phyloP scores from a whole-genome alignment of 345 rosid species.

The Salix arbutifolia region DNA sequence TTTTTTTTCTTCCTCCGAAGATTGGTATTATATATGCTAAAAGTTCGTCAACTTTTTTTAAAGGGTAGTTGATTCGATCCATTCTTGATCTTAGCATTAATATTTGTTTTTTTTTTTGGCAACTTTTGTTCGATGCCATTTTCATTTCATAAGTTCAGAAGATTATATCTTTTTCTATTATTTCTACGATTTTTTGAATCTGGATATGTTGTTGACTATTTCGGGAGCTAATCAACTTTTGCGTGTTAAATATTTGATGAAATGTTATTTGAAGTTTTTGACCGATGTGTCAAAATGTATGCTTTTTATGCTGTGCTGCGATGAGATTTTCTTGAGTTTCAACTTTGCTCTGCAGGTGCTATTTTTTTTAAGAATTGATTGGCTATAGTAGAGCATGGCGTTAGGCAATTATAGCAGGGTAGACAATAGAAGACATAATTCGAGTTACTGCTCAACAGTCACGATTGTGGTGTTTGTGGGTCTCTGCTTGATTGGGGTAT shows the following conservation, averaged over 20 bases:
- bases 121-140: not conserved
- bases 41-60: not conserved
- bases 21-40: not conserved
- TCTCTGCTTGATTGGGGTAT: conserved; percentile 82
- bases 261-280: not conserved
- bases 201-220: not conserved
- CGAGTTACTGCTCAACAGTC: conserved; percentile 79
- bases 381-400: conserved; percentile 51
- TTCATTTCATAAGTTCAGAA: not conserved
- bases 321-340: not conserved
- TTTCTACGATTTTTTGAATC: not conserved
- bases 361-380: not conserved
- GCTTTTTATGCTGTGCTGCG: not conserved
- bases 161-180: not conserved
- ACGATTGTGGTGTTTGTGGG: conserved; percentile 78
- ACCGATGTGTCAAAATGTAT: not conserved
- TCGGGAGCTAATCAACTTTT: not conserved
- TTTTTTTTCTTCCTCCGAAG: not conserved
- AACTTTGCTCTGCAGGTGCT: conserved; percentile 12
- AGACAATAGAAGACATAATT: conserved; percentile 57
- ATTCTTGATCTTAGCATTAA: not conserved
- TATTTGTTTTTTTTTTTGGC: not conserved
- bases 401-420: conserved; percentile 64
- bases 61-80: not conserved
- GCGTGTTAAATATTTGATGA: not conserved